Base-by-base conservation (phyloP, 495 filamentous ascomycete species). In the Pyrenula aspistea region DNA sequence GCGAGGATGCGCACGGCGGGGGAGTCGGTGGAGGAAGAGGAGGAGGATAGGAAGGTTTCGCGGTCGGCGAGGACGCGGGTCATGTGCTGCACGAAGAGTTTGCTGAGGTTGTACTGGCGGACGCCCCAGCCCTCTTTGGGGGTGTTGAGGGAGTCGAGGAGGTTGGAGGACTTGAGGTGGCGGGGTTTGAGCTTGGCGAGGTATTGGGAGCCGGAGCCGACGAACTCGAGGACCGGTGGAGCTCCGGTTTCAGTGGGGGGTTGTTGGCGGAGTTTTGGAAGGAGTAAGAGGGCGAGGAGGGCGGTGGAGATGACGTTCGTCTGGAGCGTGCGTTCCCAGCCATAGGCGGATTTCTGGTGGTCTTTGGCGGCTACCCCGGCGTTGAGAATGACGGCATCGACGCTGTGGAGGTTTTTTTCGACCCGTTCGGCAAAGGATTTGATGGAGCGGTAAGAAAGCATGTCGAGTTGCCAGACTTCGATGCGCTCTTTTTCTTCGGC, bases 1-100 rank as follows among this genome's bases (percentile, higher is more conserved):
- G 71, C 66, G 61, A 80, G 82, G 54, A 85, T 63, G 22, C 81
- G 70, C 19, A 86, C 77, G 55, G 62, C 12, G 50, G 19, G 19
- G 8, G n/a, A 10, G n/a, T 19, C 50, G 10, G 19, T 20, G 50
- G 50, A 10, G 22, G 19, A 21, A 47, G 62, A 11, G 12, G 56
- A 12, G 50, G 50, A 10, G 22, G 19, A 21, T 47, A 64, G 12
- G 12, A 56, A 12, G 2, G 53, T 52, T 47, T 62, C 55, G 12
- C 55, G 60, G 23, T 57, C 31, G 19, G 64, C 64, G 50, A 66
- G 62, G 47, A 60, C 63, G 31, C 64, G 62, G 2, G 25, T 25
- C 49, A 25, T 55, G 47, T 59, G 62, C 51, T 64, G 56, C 51
- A 64, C 53, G 55, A 66, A 60, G 24, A 66, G 57, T 55, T 66